Percentiles rank a stretch among this genome's conserved stretches.
Conservation (phyloP, 2,329 filamentous ascomycete species). For the Talaromyces sp. region DNA sequence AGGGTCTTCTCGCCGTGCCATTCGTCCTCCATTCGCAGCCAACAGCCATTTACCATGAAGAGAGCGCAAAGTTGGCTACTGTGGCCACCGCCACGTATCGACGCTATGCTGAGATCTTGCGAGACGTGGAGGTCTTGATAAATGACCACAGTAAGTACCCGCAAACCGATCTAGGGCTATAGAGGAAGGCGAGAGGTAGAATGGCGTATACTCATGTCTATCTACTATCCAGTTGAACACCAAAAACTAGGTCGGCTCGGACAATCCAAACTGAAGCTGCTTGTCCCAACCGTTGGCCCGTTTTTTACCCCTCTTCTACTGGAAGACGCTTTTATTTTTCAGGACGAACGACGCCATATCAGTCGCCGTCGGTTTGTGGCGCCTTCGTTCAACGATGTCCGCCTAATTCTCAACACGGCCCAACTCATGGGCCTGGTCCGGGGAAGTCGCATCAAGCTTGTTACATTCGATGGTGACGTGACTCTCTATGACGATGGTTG, state of each 20-base stretch:
- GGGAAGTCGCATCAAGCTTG: conserved; percentile 66
- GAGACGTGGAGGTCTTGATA: conserved; percentile 86
- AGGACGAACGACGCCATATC: conserved; percentile 80
- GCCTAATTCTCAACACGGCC: conserved; percentile 87
- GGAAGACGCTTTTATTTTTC: conserved; percentile 85
- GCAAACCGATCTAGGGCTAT: not conserved
- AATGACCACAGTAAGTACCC: conserved; percentile 74
- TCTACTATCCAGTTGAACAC: conserved; percentile 59
- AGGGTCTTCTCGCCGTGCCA: conserved; percentile 78
- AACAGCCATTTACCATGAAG: conserved; percentile 72
- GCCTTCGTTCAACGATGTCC: conserved; percentile 94
- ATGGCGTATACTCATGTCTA: conserved; percentile 4
- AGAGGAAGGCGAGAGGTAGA: not conserved
- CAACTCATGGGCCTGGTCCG: conserved; percentile 88
- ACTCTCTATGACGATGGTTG: conserved; percentile 91
- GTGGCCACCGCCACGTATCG: conserved; percentile 78
- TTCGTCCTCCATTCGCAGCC: conserved; percentile 97
- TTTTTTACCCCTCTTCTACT: conserved; percentile 89
- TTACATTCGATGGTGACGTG: conserved; percentile 97
- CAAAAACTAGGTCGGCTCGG: conserved; percentile 60
- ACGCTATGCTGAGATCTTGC: conserved; percentile 91
- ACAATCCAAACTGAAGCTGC: conserved; percentile 83
- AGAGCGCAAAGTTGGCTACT: conserved; percentile 57
- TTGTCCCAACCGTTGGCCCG: conserved; percentile 84
- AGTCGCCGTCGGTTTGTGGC: conserved; percentile 88